Base-by-base conservation (phyloP, 2,329 filamentous ascomycete species). In the Myriosclerotinia curreyana region DNA sequence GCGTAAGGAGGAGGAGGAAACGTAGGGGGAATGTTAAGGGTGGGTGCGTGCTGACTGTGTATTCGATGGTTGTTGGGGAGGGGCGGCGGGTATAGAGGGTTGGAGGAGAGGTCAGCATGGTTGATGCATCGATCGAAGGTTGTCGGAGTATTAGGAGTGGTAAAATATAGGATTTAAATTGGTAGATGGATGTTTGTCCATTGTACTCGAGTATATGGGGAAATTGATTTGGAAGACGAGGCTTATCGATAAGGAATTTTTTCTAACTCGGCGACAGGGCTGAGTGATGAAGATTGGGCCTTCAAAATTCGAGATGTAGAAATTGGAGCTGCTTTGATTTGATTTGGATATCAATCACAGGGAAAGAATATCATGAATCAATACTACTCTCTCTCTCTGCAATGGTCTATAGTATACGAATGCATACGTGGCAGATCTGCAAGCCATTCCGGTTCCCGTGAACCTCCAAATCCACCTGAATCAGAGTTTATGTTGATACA, bases 31-130 rank as follows among this genome's bases (percentile, higher is more conserved):
- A 66, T 0, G 82, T 82, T 5, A 78, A 74, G 0, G 79, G 77
- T 0, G 90, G 86, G 52, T 86, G 85, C 65, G 93, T 97, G 44
- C 93, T 95, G 64, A 97, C 91, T 38, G 90, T 96, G 81, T 94
- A 98, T 69, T 91, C 89, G 74, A 91, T 87, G n/a, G 95, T 96
- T 3, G 92, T 96, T 54, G 91, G 88, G 31, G 95, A 93, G 58
- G 91, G 90, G 28, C 86, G 84, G 69, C 86, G 82, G 66, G 83
- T 83, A 70, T 80, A 82, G 59, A 91, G 84, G 70, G 82, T 82
- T 12, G 86, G 84, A 0, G 79, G 72, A 25, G 81, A 84, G 50
- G 83, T 83, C 69, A 90, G 81, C 88, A 91, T 90, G 59, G 5
- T 42, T 20, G 14, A 58, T 63, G 25, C 61, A 63, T 63, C 11